Conservation (phyloP, 140 eudicot genomes). For the Erigeron philadelphicus region DNA sequence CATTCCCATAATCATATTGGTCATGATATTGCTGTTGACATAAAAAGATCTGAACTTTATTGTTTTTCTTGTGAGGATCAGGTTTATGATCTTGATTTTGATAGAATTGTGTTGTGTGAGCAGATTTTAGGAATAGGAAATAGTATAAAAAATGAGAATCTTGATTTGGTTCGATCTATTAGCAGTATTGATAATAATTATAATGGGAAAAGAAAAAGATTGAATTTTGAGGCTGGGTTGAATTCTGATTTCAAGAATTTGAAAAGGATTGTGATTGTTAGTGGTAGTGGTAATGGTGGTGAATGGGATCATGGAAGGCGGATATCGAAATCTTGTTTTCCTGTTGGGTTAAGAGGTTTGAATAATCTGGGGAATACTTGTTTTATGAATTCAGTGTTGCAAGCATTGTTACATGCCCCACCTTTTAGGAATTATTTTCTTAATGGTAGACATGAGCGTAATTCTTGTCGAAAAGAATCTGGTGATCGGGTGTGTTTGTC, state of each 20-base stretch:
- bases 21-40: constrained; percentile 61
- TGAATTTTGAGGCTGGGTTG: constrained; percentile 42
- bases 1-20: constrained; percentile 41
- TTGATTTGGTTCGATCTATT: constrained; percentile 31
- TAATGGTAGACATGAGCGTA: constrained; percentile 58
- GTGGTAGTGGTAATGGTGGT: constrained; percentile 18
- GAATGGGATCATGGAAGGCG: constrained; percentile 40
- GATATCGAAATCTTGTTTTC: constrained; percentile 61
- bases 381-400: constrained; percentile 89
- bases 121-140: constrained; percentile 36
- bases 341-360: constrained; percentile 75
- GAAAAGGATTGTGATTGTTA: constrained; percentile 35
- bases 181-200: constrained; percentile 8
- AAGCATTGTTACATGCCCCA: constrained; percentile 85
- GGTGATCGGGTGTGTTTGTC: constrained; percentile 60
- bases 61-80: constrained; percentile 73
- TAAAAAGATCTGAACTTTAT: constrained; percentile 73
- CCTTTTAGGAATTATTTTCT: constrained; percentile 82
- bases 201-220: constrained; percentile 43
- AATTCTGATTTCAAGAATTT: constrained; percentile 36
- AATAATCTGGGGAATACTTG: constrained; percentile 83
- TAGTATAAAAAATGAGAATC: constrained; percentile 19
- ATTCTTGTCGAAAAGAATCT: constrained; percentile 45
- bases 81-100: constrained; percentile 84
- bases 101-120: constrained; percentile 47